These are phyloP conservation scores for Castanea crenata DNA, from an alignment of 306 rosid species.

Conservation along the genomic window DNA sequence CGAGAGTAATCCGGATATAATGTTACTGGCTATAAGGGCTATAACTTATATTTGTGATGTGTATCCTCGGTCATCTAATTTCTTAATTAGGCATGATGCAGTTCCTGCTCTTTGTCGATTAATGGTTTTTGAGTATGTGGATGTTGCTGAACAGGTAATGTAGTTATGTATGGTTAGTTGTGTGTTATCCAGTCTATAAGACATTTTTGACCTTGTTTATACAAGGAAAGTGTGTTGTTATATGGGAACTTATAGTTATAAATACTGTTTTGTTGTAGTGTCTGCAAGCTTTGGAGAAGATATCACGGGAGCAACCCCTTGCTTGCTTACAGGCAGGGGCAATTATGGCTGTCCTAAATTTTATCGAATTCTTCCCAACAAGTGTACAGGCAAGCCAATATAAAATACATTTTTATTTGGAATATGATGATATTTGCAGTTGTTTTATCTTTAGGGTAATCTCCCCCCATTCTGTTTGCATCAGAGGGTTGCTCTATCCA, in stretches of 20 bases:
- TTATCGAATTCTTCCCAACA: slow-evolving; percentile 89
- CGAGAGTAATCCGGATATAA: slow-evolving; percentile 64
- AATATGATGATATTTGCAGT: not conserved
- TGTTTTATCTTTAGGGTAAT: slow-evolving; percentile 15
- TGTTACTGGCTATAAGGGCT: slow-evolving; percentile 87
- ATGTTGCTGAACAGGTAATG: slow-evolving; percentile 94
- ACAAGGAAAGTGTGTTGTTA: slow-evolving; percentile 12
- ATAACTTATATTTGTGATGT: slow-evolving; percentile 88
- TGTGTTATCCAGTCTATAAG: slow-evolving; percentile 1
- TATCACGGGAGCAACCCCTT: slow-evolving; percentile 92
- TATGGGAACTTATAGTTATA: slow-evolving; percentile 1
- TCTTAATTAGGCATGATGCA: slow-evolving; percentile 84
- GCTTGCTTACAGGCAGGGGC: slow-evolving; percentile 94
- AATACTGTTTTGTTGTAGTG: slow-evolving; percentile 54
- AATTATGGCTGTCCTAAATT: slow-evolving; percentile 83
- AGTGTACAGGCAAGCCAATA: slow-evolving; percentile 68
- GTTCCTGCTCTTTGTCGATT: slow-evolving; percentile 80
- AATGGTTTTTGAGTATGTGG: slow-evolving; percentile 75
- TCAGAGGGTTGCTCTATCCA: slow-evolving; percentile 94
- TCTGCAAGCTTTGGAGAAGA: slow-evolving; percentile 95
- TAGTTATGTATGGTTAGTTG: slow-evolving; percentile 9
- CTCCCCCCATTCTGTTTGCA: not conserved
- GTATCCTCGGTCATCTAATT: slow-evolving; percentile 73
- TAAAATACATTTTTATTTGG: not conserved
- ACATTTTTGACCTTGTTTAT: not conserved